Conservation (phyloP, 495 filamentous ascomycete genomes). For the Hypoxylon fuscum region DNA sequence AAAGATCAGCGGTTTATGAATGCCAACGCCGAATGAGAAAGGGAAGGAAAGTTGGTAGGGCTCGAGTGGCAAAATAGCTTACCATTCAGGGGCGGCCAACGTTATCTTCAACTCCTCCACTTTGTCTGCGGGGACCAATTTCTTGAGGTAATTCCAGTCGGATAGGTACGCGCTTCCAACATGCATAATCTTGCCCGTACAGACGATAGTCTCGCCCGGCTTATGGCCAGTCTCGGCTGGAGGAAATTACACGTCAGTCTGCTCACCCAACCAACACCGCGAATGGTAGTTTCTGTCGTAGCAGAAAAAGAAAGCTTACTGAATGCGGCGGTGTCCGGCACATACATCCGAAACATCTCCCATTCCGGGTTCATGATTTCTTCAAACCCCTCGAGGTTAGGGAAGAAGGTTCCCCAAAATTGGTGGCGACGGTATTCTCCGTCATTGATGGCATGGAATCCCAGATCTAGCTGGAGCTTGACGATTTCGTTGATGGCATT, state of each 20-base stretch:
- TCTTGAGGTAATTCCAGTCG: conserved; percentile 72
- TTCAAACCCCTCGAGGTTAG: conserved; percentile 70
- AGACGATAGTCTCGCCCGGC: conserved; percentile 71
- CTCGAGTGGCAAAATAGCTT: conserved; percentile 62
- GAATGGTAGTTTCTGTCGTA: too few species aligned
- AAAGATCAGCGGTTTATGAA: conserved; percentile 48
- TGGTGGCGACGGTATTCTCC: conserved; percentile 72
- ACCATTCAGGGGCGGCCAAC: conserved; percentile 70
- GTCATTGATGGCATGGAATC: conserved; percentile 70
- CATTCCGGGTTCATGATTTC: conserved; percentile 66
- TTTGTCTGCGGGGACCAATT: conserved; percentile 61
- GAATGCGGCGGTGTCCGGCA: conserved; percentile 76
- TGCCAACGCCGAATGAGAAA: conserved; percentile 54
- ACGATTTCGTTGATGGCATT: conserved; percentile 69
- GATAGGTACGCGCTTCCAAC: conserved; percentile 68
- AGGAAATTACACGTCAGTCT: conserved; percentile 16
- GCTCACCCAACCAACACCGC: background rate
- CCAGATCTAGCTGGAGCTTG: conserved; percentile 67
- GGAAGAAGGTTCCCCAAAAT: conserved; percentile 70
- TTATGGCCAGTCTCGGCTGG: conserved; percentile 68
- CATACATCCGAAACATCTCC: conserved; percentile 70
- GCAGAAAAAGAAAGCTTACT: too few species aligned
- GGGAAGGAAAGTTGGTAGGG: conserved; percentile 64
- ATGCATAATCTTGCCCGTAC: conserved; percentile 75
- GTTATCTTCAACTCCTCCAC: conserved; percentile 70